Conservation (phyloP, 2,329 filamentous ascomycete genomes). For the Venturia carpophila region DNA sequence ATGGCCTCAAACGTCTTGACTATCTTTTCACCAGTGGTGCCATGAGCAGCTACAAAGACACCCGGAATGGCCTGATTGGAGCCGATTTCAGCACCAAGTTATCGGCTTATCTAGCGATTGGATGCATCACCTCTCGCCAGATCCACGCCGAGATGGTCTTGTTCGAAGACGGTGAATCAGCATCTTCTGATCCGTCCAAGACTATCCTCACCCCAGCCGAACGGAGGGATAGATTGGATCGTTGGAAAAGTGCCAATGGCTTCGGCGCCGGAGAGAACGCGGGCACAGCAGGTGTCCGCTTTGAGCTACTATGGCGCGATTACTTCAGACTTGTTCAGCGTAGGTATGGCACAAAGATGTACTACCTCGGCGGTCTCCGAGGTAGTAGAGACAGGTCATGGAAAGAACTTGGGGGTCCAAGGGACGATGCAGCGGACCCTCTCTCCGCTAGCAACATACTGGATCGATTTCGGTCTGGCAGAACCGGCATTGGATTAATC, state of each 20-base stretch:
- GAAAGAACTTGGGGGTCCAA: conserved; percentile 42
- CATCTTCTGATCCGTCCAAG: background rate
- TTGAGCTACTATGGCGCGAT: conserved; percentile 71
- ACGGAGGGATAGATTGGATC: background rate
- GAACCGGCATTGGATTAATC: conserved; percentile 67
- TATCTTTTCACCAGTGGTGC: conserved; percentile 54
- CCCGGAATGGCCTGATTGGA: conserved; percentile 63
- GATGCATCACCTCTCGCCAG: conserved; percentile 64
- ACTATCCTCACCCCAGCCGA: background rate
- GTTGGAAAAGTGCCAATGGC: conserved; percentile 35
- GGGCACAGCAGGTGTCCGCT: conserved; percentile 60
- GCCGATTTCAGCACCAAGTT: conserved; percentile 68
- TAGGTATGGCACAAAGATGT: conserved; percentile 61
- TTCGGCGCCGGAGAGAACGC: conserved; percentile 65
- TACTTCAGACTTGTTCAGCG: conserved; percentile 70
- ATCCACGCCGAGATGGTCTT: conserved; percentile 59
- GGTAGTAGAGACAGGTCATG: conserved; percentile 29
- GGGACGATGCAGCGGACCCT: conserved; percentile 19
- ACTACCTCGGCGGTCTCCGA: conserved; percentile 57
- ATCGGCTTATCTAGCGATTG: conserved; percentile 64
- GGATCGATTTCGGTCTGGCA: conserved; percentile 55
- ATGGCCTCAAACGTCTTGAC: conserved; percentile 50
- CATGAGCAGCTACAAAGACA: conserved; percentile 59
- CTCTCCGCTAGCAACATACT: conserved; percentile 4
- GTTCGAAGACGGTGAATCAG: conserved; percentile 57